A percentile compares a stretch with the other conserved stretches of the same genome.
Evolutionary conservation across 305 asterid genomes (phyloP).

Genomic region (Solanum hybrid): DNA sequence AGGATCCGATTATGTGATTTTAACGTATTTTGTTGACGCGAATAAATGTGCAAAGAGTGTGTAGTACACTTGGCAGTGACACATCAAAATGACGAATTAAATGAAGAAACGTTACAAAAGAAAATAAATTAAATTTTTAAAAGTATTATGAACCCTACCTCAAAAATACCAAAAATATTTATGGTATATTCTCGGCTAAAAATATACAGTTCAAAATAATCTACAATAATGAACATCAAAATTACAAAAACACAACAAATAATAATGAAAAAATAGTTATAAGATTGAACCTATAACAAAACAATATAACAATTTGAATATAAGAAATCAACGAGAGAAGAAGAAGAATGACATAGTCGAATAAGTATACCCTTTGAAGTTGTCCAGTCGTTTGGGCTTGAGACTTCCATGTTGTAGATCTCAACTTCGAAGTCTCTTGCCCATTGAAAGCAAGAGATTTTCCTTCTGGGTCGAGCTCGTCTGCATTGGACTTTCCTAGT

Average conservation of each 20-base stretch:
- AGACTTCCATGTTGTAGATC: not conserved
- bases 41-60: not conserved
- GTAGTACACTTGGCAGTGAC: not conserved
- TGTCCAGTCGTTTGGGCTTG: not conserved
- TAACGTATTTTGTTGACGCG: not conserved
- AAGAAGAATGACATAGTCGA: not conserved
- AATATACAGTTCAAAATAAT: not conserved
- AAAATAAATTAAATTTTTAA: not conserved
- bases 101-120: not conserved
- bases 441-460: not conserved
- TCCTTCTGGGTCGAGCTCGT: not conserved
- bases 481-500: not conserved
- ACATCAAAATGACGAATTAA: not conserved
- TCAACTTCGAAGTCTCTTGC: not conserved
- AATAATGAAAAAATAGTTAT: not conserved
- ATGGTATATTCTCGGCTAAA: not conserved
- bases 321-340: not conserved
- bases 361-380: not conserved
- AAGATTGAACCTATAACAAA: not conserved
- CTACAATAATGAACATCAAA: not conserved
- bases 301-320: not conserved
- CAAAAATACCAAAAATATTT: not conserved
- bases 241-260: not conserved
- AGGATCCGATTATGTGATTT: not conserved
- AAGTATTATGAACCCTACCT: not conserved